phyloP scores from a whole-genome alignment of 441 rosid species.

The Viola pubescens region DNA sequence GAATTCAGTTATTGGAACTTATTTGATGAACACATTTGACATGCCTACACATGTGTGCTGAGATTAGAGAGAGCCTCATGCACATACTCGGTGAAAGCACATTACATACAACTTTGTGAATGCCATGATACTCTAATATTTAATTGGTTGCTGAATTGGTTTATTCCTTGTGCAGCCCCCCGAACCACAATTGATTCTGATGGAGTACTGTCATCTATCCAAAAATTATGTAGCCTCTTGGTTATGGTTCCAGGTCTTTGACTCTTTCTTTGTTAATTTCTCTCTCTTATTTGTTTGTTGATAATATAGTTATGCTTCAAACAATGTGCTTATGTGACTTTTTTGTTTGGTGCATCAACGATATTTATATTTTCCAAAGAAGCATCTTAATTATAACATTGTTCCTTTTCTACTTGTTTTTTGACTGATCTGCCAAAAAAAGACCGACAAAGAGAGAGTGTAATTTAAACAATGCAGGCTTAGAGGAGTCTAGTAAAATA shows the following conservation, averaged over 20 bases:
- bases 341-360: no score
- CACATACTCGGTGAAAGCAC: not conserved
- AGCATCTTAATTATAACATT: no score
- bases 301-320: no score
- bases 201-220: constrained; percentile 44
- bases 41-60: not conserved
- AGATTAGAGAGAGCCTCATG: not conserved
- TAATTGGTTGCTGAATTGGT: constrained; percentile 5
- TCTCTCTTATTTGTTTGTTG: no score
- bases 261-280: not conserved
- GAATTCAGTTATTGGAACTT: not conserved
- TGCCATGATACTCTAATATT: constrained; percentile 7
- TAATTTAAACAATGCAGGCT: no score
- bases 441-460: no score
- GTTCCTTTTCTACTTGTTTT: no score
- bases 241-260: constrained; percentile 70
- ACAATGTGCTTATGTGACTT: no score
- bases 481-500: no score
- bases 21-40: not conserved
- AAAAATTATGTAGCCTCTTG: constrained; percentile 68
- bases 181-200: constrained; percentile 38
- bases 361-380: no score
- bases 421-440: no score
- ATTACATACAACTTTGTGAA: not conserved
- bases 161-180: constrained; percentile 33